Conservation (phyloP, 2,329 filamentous ascomycete species). For the Ascochyta viciae-villosae region DNA sequence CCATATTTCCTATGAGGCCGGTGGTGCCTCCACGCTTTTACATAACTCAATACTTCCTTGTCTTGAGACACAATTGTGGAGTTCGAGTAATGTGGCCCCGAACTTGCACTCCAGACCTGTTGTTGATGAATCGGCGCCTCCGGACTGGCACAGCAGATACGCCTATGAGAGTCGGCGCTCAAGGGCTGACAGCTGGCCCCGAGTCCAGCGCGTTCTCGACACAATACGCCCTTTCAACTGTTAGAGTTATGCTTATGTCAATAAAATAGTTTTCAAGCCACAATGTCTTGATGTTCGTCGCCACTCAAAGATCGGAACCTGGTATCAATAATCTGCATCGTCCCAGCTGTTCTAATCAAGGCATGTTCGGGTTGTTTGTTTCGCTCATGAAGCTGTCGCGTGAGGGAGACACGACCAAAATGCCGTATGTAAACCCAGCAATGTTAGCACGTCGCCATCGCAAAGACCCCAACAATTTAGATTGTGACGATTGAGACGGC, state of each 20-base stretch:
- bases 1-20: slow-evolving; percentile 25
- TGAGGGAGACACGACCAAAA: background rate
- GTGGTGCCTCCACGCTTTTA: slow-evolving; percentile 31
- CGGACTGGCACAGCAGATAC: background rate
- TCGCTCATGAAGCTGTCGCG: background rate
- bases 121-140: background rate
- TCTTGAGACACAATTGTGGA: slow-evolving; percentile 6
- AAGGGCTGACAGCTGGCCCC: background rate
- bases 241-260: background rate
- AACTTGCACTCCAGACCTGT: background rate
- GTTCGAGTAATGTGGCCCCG: background rate
- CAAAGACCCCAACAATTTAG: background rate
- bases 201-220: slow-evolving; percentile 7
- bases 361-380: background rate
- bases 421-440: background rate
- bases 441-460: background rate
- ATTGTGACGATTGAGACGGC: background rate
- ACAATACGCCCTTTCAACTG: background rate
- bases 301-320: slow-evolving; percentile 4
- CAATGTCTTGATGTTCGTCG: background rate
- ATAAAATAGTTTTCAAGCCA: slow-evolving; percentile 4
- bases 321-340: background rate
- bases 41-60: slow-evolving; percentile 19
- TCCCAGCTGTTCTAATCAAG: background rate
- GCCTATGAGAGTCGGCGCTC: background rate